Evolutionary conservation across 164 flowering plant genomes (phyloP).

Genomic region (Annona squamosa): DNA sequence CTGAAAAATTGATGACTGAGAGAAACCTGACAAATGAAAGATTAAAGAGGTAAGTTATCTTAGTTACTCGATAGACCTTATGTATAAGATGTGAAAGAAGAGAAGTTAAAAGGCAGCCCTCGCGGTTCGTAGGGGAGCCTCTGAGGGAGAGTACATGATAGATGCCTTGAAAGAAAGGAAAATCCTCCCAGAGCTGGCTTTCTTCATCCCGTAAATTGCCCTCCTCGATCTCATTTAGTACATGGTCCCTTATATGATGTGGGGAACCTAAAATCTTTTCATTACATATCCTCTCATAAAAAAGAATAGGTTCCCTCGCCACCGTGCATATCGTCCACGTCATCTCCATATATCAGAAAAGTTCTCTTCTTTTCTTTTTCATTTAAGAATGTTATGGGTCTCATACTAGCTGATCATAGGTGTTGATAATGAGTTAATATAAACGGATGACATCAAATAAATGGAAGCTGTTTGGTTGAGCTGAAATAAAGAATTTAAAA

Average conservation of each 20-base stretch:
- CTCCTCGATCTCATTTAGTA: not conserved
- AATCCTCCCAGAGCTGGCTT: not conserved
- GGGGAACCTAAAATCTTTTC: conserved; percentile 3
- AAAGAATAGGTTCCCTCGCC: not conserved
- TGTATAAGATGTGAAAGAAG: not conserved
- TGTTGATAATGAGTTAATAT: too few species aligned
- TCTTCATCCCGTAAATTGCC: not conserved
- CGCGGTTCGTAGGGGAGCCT: not conserved
- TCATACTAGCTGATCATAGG: too few species aligned
- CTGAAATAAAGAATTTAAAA: too few species aligned
- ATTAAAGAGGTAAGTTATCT: not conserved
- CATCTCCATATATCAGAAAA: too few species aligned
- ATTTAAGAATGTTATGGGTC: too few species aligned
- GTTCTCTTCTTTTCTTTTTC: too few species aligned
- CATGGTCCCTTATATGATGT: not conserved
- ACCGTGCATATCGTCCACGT: too few species aligned
- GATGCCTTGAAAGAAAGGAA: conserved; percentile 1
- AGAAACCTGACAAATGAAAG: too few species aligned
- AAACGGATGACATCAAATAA: too few species aligned
- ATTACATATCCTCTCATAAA: too few species aligned
- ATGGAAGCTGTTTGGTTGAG: too few species aligned
- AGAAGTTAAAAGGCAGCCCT: not conserved
- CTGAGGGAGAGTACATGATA: conserved; percentile 10
- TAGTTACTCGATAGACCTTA: not conserved
- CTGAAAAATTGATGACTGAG: not conserved